Conservation (phyloP, 1,284 basidiomycete species). For the Cystobasidium slooffiae region DNA sequence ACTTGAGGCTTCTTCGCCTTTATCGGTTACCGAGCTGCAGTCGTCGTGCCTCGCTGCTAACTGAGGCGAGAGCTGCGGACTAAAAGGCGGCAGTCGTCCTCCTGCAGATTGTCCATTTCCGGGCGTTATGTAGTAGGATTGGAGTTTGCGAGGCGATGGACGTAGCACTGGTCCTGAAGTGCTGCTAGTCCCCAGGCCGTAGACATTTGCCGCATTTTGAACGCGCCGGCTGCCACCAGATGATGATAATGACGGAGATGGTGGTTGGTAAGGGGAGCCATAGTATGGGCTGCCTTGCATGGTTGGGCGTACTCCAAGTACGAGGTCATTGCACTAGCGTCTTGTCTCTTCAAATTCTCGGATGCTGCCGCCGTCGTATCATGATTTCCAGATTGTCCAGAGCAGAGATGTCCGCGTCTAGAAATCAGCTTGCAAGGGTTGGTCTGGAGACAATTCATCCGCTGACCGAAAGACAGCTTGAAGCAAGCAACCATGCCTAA, state of each 20-base stretch:
- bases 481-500: conserved; percentile 30
- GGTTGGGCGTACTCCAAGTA: neutral
- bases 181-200: neutral
- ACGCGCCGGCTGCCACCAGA: neutral
- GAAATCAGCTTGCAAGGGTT: too few species aligned
- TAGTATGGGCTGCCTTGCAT: conserved; percentile 4
- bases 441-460: too few species aligned
- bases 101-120: neutral
- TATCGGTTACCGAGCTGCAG: neutral
- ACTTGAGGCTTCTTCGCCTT: neutral
- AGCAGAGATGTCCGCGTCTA: too few species aligned
- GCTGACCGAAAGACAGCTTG: neutral
- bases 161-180: neutral
- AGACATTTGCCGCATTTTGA: neutral
- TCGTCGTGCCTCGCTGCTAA: neutral
- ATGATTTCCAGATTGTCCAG: too few species aligned
- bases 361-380: neutral
- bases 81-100: neutral
- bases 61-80: neutral
- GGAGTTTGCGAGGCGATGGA: neutral
- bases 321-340: neutral
- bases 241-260: too few species aligned
- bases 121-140: neutral
- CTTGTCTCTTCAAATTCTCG: neutral
- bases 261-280: neutral